A percentile compares a stretch with the other conserved stretches of the same genome.
Evolutionary conservation across 495 filamentous ascomycete species (phyloP).

Genomic region (Beverwykella pulmonaria): DNA sequence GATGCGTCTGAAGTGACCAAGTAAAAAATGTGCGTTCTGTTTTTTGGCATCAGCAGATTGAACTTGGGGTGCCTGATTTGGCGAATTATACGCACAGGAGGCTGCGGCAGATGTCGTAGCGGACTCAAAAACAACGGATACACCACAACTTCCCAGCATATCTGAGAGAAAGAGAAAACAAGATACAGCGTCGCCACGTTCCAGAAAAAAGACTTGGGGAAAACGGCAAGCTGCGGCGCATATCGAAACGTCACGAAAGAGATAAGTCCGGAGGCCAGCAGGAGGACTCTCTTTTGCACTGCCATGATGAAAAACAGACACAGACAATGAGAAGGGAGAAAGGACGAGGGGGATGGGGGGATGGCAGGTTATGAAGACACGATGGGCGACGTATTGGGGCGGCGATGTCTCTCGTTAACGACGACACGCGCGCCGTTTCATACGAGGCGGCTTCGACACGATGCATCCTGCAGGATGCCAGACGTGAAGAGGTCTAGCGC

Average conservation of each 20-base stretch:
- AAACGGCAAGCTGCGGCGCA: constrained; percentile 7
- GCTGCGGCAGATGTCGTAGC: constrained; percentile 30
- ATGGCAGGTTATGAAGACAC: not conserved
- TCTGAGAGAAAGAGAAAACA: not conserved
- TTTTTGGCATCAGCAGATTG: not conserved
- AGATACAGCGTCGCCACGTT: constrained; percentile 16
- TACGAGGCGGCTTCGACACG: not conserved
- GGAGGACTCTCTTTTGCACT: constrained; percentile 22
- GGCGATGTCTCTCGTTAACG: not conserved
- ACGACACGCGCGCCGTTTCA: not conserved
- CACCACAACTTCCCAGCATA: constrained; percentile 39
- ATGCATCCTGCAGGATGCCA: not conserved
- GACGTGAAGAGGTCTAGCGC: not conserved
- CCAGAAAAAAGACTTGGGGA: constrained; percentile 18
- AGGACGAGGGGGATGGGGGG: not conserved
- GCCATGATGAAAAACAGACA: constrained; percentile 15
- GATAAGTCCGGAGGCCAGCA: constrained; percentile 16
- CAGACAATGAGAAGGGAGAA: not conserved
- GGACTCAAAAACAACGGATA: constrained; percentile 79
- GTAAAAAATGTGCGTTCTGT: constrained; percentile 50
- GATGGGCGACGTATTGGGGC: no score
- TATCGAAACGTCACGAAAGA: constrained; percentile 22
- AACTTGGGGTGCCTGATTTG: not conserved
- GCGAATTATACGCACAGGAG: constrained; percentile 45
- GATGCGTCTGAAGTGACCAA: constrained; percentile 63